Evolutionary conservation across 78 protist species (phyloP).

Genomic region (Dictyostelium brefeldianum): DNA sequence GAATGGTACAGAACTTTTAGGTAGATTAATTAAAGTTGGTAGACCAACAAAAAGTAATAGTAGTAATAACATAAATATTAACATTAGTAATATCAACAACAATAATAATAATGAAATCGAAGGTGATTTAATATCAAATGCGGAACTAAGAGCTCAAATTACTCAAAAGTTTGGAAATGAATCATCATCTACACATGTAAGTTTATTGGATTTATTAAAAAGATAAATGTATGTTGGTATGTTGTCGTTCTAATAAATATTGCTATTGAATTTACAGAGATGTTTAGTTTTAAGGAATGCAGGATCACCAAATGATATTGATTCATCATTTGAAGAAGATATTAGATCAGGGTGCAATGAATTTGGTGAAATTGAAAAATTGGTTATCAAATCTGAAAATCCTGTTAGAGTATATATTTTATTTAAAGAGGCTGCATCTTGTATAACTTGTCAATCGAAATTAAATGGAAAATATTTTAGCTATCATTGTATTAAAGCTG

Average conservation of each 20-base stretch:
- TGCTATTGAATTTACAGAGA: neutral
- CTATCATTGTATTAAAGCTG: conserved; percentile 53
- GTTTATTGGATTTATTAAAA: neutral
- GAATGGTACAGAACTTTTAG: conserved; percentile 64
- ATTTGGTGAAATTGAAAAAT: conserved; percentile 66
- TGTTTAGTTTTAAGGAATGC: conserved; percentile 61
- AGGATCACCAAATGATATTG: conserved; percentile 46
- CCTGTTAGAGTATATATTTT: conserved; percentile 46
- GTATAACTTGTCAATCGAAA: conserved; percentile 30
- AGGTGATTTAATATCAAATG: neutral
- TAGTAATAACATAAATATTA: neutral
- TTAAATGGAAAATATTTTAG: conserved; percentile 74
- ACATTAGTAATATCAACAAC: neutral
- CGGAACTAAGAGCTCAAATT: conserved; percentile 36
- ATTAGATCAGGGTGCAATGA: conserved; percentile 44
- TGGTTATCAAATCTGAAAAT: conserved; percentile 6
- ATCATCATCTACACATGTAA: neutral
- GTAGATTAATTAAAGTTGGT: conserved; percentile 65
- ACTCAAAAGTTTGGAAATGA: conserved; percentile 53
- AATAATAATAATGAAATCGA: neutral
- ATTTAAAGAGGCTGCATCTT: conserved; percentile 44
- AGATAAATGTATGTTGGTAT: neutral
- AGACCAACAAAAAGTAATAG: conserved; percentile 39
- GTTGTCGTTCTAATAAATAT: neutral
- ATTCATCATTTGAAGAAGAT: conserved; percentile 63